Evolutionary conservation across 2,329 filamentous ascomycete genomes (phyloP).

Genomic region (Calonectria pteridis): DNA sequence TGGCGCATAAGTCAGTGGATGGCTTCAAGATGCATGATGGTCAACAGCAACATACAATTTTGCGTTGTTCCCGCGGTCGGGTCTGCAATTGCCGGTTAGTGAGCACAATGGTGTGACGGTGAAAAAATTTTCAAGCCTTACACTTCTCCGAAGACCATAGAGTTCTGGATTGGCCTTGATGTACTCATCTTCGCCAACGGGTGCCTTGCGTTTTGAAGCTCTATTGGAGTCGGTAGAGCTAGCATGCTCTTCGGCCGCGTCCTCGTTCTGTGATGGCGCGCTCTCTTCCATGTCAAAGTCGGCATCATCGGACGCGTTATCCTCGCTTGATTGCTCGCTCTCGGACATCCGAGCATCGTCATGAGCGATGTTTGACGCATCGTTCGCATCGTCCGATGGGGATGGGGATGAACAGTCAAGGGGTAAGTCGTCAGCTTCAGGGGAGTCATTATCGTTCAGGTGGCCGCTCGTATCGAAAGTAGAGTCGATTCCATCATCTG

Average conservation of each 20-base stretch:
- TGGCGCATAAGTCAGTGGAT: slow-evolving; percentile 28
- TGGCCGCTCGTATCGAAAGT: slow-evolving; percentile 52
- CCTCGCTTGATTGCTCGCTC: slow-evolving; percentile 61
- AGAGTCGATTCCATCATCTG: slow-evolving; percentile 60
- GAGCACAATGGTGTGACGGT: slow-evolving; percentile 42
- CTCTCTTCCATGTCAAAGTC: slow-evolving; percentile 83
- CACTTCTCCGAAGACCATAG: slow-evolving; percentile 93
- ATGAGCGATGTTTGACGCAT: slow-evolving; percentile 54
- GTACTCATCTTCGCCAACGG: slow-evolving; percentile 80
- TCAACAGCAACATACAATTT: slow-evolving; percentile 60
- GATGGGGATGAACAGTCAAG: slow-evolving; percentile 60
- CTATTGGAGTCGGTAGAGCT: slow-evolving; percentile 79
- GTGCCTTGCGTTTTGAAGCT: slow-evolving; percentile 78
- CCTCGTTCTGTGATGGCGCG: slow-evolving; percentile 59
- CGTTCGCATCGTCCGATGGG: slow-evolving; percentile 58
- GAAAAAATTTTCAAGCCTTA: slow-evolving; percentile 62
- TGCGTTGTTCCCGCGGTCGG: slow-evolving; percentile 69
- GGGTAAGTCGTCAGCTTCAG: slow-evolving; percentile 74
- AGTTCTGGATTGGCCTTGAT: slow-evolving; percentile 94
- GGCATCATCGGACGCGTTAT: slow-evolving; percentile 73
- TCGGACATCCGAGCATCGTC: slow-evolving; percentile 58
- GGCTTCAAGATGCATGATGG: background rate
- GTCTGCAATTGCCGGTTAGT: slow-evolving; percentile 56
- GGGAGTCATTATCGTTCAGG: slow-evolving; percentile 76
- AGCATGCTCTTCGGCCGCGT: slow-evolving; percentile 67